phyloP scores from a whole-genome alignment of 768 basidiomycete species.

The Termitomyces sp. region DNA sequence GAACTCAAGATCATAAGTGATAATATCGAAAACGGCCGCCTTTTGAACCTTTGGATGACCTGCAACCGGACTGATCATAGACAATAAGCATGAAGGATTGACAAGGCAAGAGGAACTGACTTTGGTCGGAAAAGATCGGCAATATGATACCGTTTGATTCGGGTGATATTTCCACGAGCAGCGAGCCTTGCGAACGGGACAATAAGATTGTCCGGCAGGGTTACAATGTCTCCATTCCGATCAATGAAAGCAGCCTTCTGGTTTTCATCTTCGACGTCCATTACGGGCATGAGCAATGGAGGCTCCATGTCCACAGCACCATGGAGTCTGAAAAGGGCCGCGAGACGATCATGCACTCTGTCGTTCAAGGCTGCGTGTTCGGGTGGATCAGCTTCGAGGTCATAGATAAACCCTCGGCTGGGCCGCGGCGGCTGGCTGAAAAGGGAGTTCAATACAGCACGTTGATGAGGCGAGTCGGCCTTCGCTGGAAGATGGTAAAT shows the following conservation, averaged over 20 bases:
- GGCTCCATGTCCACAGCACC: constrained; percentile 88
- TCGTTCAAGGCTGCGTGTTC: constrained; percentile 69
- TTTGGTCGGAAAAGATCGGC: constrained; percentile 66
- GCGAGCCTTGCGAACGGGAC: constrained; percentile 80
- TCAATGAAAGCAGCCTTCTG: constrained; percentile 75
- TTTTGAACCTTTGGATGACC: constrained; percentile 73
- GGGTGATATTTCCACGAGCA: constrained; percentile 54
- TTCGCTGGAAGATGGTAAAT: constrained; percentile 43
- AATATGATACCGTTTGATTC: constrained; percentile 84
- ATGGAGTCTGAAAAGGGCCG: constrained; percentile 78
- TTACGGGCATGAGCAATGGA: constrained; percentile 73
- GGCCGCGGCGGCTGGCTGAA: constrained; percentile 70
- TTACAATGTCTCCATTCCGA: constrained; percentile 70
- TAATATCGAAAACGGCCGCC: constrained; percentile 80
- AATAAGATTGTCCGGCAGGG: constrained; percentile 66
- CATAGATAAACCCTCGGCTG: constrained; percentile 68
- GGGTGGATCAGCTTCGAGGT: constrained; percentile 59
- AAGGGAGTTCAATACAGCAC: constrained; percentile 69
- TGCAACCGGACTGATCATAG: constrained; percentile 43
- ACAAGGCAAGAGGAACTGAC: constrained; percentile 28
- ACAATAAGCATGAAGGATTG: constrained; percentile 1
- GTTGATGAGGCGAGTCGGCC: constrained; percentile 76
- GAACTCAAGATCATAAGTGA: constrained; percentile 62
- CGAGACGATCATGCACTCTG: constrained; percentile 72
- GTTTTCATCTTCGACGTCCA: constrained; percentile 56